Conservation (phyloP, 1,284 basidiomycete genomes). For the Sporisorium exsertum region DNA sequence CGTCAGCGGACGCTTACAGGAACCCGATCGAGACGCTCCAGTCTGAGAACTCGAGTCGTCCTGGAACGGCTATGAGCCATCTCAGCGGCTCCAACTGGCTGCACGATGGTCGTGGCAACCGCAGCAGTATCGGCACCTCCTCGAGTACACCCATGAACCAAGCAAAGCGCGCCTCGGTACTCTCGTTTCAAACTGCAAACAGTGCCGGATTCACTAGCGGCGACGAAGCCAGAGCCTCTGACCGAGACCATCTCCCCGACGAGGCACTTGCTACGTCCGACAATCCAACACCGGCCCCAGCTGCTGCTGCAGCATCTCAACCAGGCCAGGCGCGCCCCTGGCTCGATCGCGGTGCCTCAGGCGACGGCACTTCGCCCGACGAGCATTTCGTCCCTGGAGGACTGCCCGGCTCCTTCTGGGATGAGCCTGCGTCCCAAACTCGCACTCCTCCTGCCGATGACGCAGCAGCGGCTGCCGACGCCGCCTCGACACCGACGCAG, state of each 20-base stretch:
- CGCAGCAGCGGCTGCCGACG: background rate
- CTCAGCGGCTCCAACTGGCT: slow-evolving; percentile 48
- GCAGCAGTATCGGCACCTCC: slow-evolving; percentile 47
- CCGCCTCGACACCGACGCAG: background rate
- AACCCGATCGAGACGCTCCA: slow-evolving; percentile 35
- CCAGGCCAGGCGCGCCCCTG: slow-evolving; percentile 26
- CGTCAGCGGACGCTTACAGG: slow-evolving; percentile 49
- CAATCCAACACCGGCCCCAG: background rate
- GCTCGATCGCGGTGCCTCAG: slow-evolving; percentile 24
- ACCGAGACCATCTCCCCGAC: slow-evolving; percentile 26
- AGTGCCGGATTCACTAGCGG: slow-evolving; percentile 55
- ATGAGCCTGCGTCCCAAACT: slow-evolving; percentile 13
- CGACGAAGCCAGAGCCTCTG: slow-evolving; percentile 39
- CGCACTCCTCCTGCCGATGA: background rate
- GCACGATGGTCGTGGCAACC: slow-evolving; percentile 37
- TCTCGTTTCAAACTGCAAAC: slow-evolving; percentile 65
- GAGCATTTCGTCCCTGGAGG: slow-evolving; percentile 44
- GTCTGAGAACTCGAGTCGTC: slow-evolving; percentile 38
- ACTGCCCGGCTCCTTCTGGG: slow-evolving; percentile 43
- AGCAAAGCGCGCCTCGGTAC: slow-evolving; percentile 53
- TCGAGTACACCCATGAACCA: slow-evolving; percentile 32
- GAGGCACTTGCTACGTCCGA: background rate
- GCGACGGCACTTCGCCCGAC: slow-evolving; percentile 34
- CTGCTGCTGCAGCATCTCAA: background rate
- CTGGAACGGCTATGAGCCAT: slow-evolving; percentile 46